Conservation (phyloP, 352 stramenopile species). For the Phytophthora sp. region DNA sequence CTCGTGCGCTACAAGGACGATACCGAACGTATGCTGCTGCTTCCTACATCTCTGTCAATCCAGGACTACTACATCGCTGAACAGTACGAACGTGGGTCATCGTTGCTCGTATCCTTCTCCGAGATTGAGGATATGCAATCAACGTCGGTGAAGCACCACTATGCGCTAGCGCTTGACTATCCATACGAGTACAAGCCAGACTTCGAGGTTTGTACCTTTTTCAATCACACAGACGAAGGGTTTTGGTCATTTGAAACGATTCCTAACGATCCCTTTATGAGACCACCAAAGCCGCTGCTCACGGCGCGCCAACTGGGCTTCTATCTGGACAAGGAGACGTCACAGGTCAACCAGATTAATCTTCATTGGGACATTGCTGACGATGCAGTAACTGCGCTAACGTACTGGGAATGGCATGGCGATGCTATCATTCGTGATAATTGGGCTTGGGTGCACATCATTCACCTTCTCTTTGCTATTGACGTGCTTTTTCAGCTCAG, state of each 20-base stretch:
- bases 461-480: conserved; percentile 53
- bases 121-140: conserved; percentile 34
- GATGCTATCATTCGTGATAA: conserved; percentile 43
- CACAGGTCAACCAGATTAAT: conserved; percentile 50
- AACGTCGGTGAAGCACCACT: conserved; percentile 24
- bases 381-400: conserved; percentile 21
- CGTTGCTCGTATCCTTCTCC: conserved; percentile 24
- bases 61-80: conserved; percentile 40
- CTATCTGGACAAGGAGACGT: conserved; percentile 42
- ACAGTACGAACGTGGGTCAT: conserved; percentile 31
- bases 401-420: conserved; percentile 34
- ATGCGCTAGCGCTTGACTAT: conserved; percentile 33
- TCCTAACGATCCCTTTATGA: conserved; percentile 19
- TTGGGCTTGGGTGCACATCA: conserved; percentile 57
- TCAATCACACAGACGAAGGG: conserved; percentile 14
- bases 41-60: conserved; percentile 29
- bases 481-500: conserved; percentile 44
- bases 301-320: conserved; percentile 47
- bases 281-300: conserved; percentile 27
- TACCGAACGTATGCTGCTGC: conserved; percentile 25
- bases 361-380: conserved; percentile 25
- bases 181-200: conserved; percentile 38
- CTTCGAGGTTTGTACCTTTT: conserved; percentile 29
- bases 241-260: conserved; percentile 34
- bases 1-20: conserved; percentile 30